Conservation (phyloP, 768 basidiomycete species). For the Hortiboletus campestris region DNA sequence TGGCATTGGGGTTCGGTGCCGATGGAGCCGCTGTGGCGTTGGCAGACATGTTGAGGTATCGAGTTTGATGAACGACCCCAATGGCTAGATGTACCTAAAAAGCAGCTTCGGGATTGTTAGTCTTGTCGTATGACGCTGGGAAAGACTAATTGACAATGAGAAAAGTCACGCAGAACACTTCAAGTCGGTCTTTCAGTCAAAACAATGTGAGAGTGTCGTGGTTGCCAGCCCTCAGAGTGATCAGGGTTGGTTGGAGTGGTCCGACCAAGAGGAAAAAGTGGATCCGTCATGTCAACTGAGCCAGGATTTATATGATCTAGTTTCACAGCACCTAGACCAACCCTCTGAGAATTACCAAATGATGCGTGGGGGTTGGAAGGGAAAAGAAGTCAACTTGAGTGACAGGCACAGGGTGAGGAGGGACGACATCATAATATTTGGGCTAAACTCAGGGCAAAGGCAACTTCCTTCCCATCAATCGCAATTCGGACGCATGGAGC, state of each 20-base stretch:
- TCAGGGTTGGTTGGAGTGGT: not conserved
- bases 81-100: not conserved
- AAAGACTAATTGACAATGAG: not conserved
- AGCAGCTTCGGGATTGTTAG: not conserved
- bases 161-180: not conserved
- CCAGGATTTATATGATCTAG: not conserved
- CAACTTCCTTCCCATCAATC: not conserved
- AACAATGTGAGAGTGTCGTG: too few species aligned
- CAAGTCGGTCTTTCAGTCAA: too few species aligned
- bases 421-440: not conserved
- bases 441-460: not conserved
- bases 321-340: not conserved
- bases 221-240: too few species aligned
- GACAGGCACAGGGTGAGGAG: not conserved
- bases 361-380: not conserved
- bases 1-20: not conserved
- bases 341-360: too few species aligned
- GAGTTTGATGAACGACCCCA: not conserved
- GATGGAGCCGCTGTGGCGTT: not conserved
- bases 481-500: not conserved
- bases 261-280: not conserved
- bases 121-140: not conserved
- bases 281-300: not conserved
- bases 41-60: constrained; percentile 11
- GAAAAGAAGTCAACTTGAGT: not conserved